Evolutionary conservation across 257 asterid genomes (phyloP).

Genomic region (Solanum tacnaense): DNA sequence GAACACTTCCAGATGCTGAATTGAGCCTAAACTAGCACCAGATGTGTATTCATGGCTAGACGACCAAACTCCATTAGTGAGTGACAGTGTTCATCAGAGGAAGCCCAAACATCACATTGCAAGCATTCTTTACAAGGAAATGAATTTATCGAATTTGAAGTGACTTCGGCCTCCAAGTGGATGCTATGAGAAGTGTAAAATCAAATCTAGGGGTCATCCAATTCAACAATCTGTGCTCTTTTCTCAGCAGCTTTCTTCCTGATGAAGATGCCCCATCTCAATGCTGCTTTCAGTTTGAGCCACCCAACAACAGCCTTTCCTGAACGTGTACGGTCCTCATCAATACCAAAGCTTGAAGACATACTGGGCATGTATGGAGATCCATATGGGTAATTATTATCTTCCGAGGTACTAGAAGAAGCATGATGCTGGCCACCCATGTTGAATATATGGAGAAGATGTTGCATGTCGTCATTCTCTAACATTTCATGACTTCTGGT

Average conservation of each 20-base stretch:
- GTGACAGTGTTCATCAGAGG: background rate
- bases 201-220: conserved; percentile 33
- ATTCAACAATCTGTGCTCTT: conserved; percentile 75
- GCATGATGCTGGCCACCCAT: conserved; percentile 43
- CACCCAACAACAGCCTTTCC: conserved; percentile 98
- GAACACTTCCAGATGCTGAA: background rate
- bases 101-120: background rate
- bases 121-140: background rate
- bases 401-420: conserved; percentile 32
- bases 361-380: conserved; percentile 36
- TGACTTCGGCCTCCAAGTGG: background rate
- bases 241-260: conserved; percentile 89
- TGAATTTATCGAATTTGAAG: background rate
- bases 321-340: conserved; percentile 55
- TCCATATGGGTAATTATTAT: conserved; percentile 27
- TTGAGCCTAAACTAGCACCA: background rate
- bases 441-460: conserved; percentile 59
- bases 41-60: background rate
- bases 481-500: conserved; percentile 88
- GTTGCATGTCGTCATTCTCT: conserved; percentile 88
- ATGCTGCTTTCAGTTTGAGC: conserved; percentile 94
- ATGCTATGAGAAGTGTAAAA: background rate
- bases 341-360: conserved; percentile 35
- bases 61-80: background rate
- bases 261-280: conserved; percentile 92